Conservation (phyloP, 345 rosid species). For the Rhodomyrtus tomentosa region DNA sequence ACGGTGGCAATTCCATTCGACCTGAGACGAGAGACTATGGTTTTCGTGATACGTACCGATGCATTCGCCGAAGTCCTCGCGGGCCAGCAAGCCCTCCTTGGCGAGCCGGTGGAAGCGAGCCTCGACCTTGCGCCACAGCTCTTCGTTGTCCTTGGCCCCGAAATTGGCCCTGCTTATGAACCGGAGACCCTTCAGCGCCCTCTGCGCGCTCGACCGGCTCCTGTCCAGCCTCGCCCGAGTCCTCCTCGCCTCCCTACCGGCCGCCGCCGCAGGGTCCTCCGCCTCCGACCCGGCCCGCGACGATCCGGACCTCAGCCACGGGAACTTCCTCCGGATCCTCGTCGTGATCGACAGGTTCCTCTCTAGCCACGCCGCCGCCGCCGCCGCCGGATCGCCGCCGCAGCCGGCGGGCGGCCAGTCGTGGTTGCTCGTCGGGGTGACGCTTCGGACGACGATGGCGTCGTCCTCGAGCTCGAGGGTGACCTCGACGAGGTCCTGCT, state of each 20-base stretch:
- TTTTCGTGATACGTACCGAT: conserved; percentile 35
- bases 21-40: not conserved
- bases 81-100: conserved; percentile 51
- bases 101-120: conserved; percentile 43
- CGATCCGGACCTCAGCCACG: conserved; percentile 51
- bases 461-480: conserved; percentile 68
- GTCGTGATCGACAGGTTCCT: conserved; percentile 52
- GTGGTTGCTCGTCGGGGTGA: conserved; percentile 21
- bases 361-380: not conserved
- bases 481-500: conserved; percentile 56
- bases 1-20: not conserved
- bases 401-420: not conserved
- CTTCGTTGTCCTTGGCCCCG: conserved; percentile 17
- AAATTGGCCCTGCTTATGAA: conserved; percentile 53
- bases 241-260: conserved; percentile 50
- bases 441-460: conserved; percentile 55
- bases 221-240: conserved; percentile 49
- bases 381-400: not conserved
- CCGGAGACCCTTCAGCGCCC: conserved; percentile 68
- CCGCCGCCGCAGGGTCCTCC: conserved; percentile 11
- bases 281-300: conserved; percentile 26
- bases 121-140: conserved; percentile 71
- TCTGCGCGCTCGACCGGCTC: conserved; percentile 56
- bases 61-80: conserved; percentile 92
- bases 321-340: conserved; percentile 47